Base-by-base conservation (phyloP, 345 rosid genomes). In the Carallia brachiata region DNA sequence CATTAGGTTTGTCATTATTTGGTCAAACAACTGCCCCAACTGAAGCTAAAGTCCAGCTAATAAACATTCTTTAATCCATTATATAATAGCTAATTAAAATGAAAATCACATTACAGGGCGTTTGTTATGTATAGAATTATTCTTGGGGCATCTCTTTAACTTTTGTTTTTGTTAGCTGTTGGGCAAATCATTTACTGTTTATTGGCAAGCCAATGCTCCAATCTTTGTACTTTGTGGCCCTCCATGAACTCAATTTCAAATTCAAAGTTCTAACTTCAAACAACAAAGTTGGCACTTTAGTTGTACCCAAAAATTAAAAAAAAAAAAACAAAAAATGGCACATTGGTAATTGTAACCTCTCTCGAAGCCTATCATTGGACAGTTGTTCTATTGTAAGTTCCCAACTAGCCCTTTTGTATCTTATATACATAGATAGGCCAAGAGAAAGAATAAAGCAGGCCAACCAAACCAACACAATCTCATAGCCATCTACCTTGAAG, bases 281-380 rank as follows among this genome's bases (percentile, higher is more conserved):
- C 7, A 18, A 13, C 0, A 44, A 44, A 2, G 13, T 40, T 2
- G 47, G 47, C 47, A 40, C 47, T 40, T 40, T 9, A 13, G 47
- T 40, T 9, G 47, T 40, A 40, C 1, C 9, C 10, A 40, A 40
- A 40, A 40, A 40, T 2, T 1, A 39, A 7, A 39, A 37, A 37
- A 37, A 6, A 6, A 1, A 37, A 37, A 37, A 6, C 8, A 37
- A 37, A 1, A 1, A 31, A 63, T 82, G 88, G 88, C 78, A 78
- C 50, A 4, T 23, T 23, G 18, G 84, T 80, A 80, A 84, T 67
- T 60, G 60, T 40, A 9, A 2, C 6, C 7, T 0, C 52, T n/a
- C 2, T 12, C 27, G 7, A 66, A 73, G 88, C 37, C 82, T 71
- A 52, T 73, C 59, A 1, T 27, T 19, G 10, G 61, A 1, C 12